These are phyloP conservation scores for Amylostereum areolatum DNA, from an alignment of 1,284 basidiomycete species.

Conservation along the genomic window DNA sequence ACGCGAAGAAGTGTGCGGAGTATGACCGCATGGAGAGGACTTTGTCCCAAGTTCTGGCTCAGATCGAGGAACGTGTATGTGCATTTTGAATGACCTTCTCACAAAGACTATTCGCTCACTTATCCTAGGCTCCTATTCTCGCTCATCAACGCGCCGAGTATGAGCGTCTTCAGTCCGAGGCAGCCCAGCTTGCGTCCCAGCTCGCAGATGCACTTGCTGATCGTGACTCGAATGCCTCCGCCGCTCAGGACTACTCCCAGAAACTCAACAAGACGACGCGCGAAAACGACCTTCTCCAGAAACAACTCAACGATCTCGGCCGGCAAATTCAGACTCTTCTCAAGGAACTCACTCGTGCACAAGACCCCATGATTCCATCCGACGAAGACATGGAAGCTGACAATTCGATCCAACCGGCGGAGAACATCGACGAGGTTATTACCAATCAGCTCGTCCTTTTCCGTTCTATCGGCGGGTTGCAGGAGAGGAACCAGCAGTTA, in stretches of 20 bases:
- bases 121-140: slow-evolving; percentile 73
- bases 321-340: slow-evolving; percentile 80
- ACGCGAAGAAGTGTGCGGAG: slow-evolving; percentile 71
- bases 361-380: slow-evolving; percentile 76
- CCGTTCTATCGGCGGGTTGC: slow-evolving; percentile 73
- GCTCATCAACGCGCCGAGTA: slow-evolving; percentile 85
- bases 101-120: not conserved
- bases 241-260: slow-evolving; percentile 53
- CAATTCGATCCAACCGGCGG: slow-evolving; percentile 32
- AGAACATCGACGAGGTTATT: slow-evolving; percentile 75
- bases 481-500: slow-evolving; percentile 87
- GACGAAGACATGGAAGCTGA: slow-evolving; percentile 62
- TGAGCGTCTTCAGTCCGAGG: slow-evolving; percentile 71
- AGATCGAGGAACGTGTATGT: slow-evolving; percentile 84
- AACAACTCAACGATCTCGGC: slow-evolving; percentile 81
- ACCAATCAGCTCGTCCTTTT: slow-evolving; percentile 89
- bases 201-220: slow-evolving; percentile 68
- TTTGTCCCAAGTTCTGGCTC: slow-evolving; percentile 65
- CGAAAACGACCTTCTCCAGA: slow-evolving; percentile 70
- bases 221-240: slow-evolving; percentile 48
- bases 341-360: slow-evolving; percentile 73
- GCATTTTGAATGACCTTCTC: not conserved
- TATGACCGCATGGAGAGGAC: slow-evolving; percentile 78
- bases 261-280: slow-evolving; percentile 55
- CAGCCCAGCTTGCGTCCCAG: slow-evolving; percentile 74